Evolutionary conservation across 345 rosid species (phyloP).

Genomic region (Cardamine resedifolia): DNA sequence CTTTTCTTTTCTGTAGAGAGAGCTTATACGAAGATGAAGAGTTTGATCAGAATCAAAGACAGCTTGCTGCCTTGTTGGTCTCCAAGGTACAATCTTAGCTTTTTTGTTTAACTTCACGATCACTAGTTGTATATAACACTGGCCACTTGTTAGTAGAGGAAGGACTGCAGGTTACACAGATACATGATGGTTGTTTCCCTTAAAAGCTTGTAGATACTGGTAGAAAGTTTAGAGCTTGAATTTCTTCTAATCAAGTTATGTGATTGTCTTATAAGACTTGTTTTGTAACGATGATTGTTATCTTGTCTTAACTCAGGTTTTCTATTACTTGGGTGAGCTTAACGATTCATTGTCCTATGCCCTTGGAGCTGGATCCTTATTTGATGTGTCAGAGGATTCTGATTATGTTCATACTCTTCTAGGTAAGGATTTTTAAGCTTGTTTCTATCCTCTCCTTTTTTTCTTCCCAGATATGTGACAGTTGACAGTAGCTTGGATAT

Average conservation of each 20-base stretch:
- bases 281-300: background rate
- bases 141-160: background rate
- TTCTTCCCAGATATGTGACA: background rate
- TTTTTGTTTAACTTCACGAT: background rate
- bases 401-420: constrained; percentile 91
- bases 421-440: constrained; percentile 50
- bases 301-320: constrained; percentile 52
- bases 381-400: constrained; percentile 94
- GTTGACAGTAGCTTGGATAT: background rate
- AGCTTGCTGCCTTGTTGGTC: constrained; percentile 86
- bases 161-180: no score
- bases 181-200: no score
- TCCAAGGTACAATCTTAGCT: constrained; percentile 60
- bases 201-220: no score
- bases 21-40: constrained; percentile 86
- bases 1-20: constrained; percentile 49
- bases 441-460: background rate
- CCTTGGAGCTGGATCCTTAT: constrained; percentile 89
- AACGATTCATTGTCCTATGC: constrained; percentile 95
- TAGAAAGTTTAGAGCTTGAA: no score
- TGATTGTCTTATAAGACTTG: no score
- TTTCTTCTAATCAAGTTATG: no score
- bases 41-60: constrained; percentile 46
- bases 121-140: no score
- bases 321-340: constrained; percentile 91